Evolutionary conservation across 768 basidiomycete species (phyloP), one percentile per base, ranked within the genome.

Genomic region (Lactifluus hygrophoroides): DNA sequence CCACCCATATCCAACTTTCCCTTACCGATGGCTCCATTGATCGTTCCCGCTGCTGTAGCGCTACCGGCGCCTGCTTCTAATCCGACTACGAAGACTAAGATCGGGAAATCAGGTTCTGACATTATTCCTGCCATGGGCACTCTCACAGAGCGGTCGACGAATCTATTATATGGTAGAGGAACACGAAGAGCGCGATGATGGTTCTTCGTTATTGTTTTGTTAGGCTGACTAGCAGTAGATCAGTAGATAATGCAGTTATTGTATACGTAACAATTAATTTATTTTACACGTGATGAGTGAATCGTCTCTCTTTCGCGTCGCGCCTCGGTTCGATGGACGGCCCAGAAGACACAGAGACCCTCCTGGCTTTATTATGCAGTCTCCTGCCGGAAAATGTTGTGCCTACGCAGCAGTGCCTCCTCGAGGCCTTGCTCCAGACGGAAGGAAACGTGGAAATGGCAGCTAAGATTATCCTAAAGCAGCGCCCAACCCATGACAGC

Each of bases 111-210:
- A 28, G 67, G 60, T 47, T 54, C 44, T 27, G 54, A 60, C 11
- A 35, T 17, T 37, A 21, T 61, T 1, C 51, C 51, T 7, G 40
- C 59, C 14, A 56, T 67, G 27, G 71, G 71, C 23, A 69, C 70
- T 1, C 64, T 73, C 48, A 71, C 67, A 3, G 72, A 73, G 45
- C 66, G 70, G 13, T 64, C 71, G n/a, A 70, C 72, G 32, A 73
- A 73, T 60, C 61, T 73, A 14, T 48, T 70, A 34, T 58, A 56
- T 35, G 55, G 56, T 47, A 64, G 67, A 51, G 61, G 55, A 19
- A 9, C 57, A n/a, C 60, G 58, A 43, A 53, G 56, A 38, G 60
- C 38, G 27, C 58, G 62, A 49, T 56, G 34, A 62, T 28, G 27
- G 32, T 34, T 27, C n/a, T 32, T 61, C 5, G 42, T 25, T 42